Percentiles rank a stretch among this genome's conserved stretches.
These are phyloP conservation scores for Quercus suber DNA, from an alignment of 306 rosid species.

Conservation along the genomic window DNA sequence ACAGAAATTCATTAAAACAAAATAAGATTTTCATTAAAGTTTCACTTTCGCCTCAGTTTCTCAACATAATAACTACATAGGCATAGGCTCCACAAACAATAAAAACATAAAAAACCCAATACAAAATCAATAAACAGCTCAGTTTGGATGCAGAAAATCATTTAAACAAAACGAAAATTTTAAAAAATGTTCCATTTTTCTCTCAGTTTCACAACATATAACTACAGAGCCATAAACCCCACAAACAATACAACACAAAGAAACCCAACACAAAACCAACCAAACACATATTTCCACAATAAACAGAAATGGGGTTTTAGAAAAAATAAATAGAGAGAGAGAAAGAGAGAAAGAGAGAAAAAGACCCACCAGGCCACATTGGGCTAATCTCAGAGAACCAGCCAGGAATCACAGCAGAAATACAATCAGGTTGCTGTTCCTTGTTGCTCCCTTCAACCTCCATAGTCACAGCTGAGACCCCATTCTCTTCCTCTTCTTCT, in stretches of 20 bases:
- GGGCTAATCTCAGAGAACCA: slow-evolving; percentile 99
- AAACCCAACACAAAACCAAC: neutral
- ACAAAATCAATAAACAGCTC: neutral
- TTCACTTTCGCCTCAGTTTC: neutral
- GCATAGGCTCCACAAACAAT: neutral
- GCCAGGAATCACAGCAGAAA: slow-evolving; percentile 79
- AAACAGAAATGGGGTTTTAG: neutral
- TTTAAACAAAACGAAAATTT: neutral
- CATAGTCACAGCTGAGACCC: slow-evolving; percentile 34
- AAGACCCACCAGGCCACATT: slow-evolving; percentile 96
- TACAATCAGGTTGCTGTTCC: slow-evolving; percentile 27
- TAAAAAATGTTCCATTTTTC: neutral
- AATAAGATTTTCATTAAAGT: neutral
- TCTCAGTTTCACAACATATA: slow-evolving; percentile 1
- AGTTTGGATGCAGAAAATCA: neutral
- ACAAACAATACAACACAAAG: neutral
- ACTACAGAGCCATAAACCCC: neutral
- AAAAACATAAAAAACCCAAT: neutral
- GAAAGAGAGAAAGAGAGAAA: neutral
- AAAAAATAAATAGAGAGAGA: neutral
- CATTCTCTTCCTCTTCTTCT: slow-evolving; percentile 53
- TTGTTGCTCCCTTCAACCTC: slow-evolving; percentile 28
- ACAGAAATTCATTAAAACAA: neutral
- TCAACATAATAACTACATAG: neutral
- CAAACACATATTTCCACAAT: neutral